These are phyloP conservation scores for Aurifilum marmelostoma DNA, from an alignment of 2,329 filamentous ascomycete species.

Conservation along the genomic window DNA sequence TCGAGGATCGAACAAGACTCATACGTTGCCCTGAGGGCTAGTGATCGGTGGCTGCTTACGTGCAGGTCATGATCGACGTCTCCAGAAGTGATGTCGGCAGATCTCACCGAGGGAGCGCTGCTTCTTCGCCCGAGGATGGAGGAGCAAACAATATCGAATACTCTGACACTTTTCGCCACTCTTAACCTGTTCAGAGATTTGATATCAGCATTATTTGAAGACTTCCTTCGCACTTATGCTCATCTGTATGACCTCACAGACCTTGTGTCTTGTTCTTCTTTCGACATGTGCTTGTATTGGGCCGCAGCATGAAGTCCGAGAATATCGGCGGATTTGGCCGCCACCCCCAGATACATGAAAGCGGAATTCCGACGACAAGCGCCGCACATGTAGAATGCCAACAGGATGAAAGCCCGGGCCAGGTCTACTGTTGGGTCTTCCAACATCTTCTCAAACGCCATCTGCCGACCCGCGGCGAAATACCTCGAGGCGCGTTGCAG, in stretches of 20 bases:
- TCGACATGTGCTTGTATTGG: conserved; percentile 33
- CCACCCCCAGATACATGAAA: conserved; percentile 66
- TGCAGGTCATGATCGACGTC: conserved; percentile 7
- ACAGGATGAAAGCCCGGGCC: conserved; percentile 55
- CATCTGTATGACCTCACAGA: background rate
- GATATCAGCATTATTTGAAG: background rate
- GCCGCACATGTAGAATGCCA: conserved; percentile 63
- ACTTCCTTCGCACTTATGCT: background rate
- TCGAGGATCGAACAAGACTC: conserved; percentile 26
- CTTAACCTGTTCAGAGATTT: conserved; percentile 1
- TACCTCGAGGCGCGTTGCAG: conserved; percentile 26
- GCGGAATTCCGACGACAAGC: conserved; percentile 62
- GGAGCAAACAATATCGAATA: conserved; percentile 24
- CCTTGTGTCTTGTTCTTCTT: conserved; percentile 18
- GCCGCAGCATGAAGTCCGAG: conserved; percentile 55
- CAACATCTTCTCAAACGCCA: conserved; percentile 54
- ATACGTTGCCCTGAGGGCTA: conserved; percentile 20
- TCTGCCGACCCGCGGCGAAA: conserved; percentile 32
- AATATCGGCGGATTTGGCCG: conserved; percentile 59
- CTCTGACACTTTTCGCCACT: conserved; percentile 23
- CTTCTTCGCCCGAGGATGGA: conserved; percentile 22
- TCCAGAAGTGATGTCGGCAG: conserved; percentile 16
- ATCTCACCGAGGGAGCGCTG: conserved; percentile 16
- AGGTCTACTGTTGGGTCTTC: conserved; percentile 58
- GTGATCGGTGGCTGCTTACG: background rate